Conservation (phyloP, 768 basidiomycete species). For the Antrodiella citrinella region DNA sequence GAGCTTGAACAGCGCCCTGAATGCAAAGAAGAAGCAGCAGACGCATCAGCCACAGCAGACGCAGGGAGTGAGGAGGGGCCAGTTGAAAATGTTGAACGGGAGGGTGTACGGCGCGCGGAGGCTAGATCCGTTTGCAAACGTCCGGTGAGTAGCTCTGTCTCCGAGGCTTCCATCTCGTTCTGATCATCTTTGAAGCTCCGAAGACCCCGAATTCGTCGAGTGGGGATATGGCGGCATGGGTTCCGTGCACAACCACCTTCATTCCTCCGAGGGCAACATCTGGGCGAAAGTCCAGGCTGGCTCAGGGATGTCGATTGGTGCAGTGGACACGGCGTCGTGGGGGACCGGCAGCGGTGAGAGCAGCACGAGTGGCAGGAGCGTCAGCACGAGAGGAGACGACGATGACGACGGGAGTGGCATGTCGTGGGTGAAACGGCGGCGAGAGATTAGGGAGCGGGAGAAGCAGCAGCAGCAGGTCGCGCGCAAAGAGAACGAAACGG, state of each 20-base stretch:
- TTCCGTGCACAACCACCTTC: slow-evolving; percentile 19
- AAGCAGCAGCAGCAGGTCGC: slow-evolving; percentile 32
- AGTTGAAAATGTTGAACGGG: slow-evolving; percentile 66
- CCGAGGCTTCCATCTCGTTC: neutral
- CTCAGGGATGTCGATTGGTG: slow-evolving; percentile 15
- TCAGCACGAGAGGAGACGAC: no score
- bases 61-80: slow-evolving; percentile 5
- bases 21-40: no score
- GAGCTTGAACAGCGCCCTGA: no score
- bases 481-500: slow-evolving; percentile 21
- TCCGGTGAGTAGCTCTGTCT: slow-evolving; percentile 13
- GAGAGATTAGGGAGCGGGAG: slow-evolving; percentile 50
- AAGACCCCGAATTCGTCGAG: slow-evolving; percentile 82
- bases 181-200: slow-evolving; percentile 27
- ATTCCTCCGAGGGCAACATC: neutral
- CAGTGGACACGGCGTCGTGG: slow-evolving; percentile 1
- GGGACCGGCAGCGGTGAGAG: neutral
- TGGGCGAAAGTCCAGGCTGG: slow-evolving; percentile 18
- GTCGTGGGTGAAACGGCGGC: slow-evolving; percentile 67
- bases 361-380: slow-evolving; percentile 1
- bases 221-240: slow-evolving; percentile 92
- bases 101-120: slow-evolving; percentile 61
- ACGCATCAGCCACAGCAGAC: no score
- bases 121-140: slow-evolving; percentile 57
- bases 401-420: slow-evolving; percentile 83